Percentiles rank a stretch among this genome's conserved stretches.
Evolutionary conservation across 805 yeast genomes (phyloP).

Genomic region (Ogataea ganodermae): DNA sequence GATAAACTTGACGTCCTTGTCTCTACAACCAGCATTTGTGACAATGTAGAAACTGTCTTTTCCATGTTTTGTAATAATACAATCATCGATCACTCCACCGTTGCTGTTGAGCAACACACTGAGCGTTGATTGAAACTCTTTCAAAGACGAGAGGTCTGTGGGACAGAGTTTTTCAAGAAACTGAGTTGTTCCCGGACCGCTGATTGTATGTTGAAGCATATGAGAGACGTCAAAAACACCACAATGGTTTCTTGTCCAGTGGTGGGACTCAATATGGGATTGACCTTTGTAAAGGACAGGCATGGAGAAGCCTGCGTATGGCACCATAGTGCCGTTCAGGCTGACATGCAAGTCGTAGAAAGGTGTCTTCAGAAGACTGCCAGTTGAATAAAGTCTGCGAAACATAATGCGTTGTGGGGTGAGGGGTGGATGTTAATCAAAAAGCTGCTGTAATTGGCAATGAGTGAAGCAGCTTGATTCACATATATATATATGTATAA

Average conservation of each 20-base stretch:
- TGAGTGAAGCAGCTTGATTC: neutral
- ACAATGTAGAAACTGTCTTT: slow-evolving; percentile 77
- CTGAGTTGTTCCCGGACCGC: slow-evolving; percentile 65
- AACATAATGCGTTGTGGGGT: neutral
- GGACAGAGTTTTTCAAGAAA: slow-evolving; percentile 87
- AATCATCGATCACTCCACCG: slow-evolving; percentile 90
- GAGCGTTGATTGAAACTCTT: slow-evolving; percentile 64
- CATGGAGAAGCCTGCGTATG: slow-evolving; percentile 96
- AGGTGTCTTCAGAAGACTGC: slow-evolving; percentile 61
- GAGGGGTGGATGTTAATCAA: too few species aligned
- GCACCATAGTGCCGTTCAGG: slow-evolving; percentile 87
- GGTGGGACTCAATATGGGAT: slow-evolving; percentile 88
- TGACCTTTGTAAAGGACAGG: slow-evolving; percentile 88
- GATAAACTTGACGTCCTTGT: slow-evolving; percentile 71
- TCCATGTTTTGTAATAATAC: slow-evolving; percentile 85
- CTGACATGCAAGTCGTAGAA: slow-evolving; percentile 76
- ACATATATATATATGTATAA: neutral
- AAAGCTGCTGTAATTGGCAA: too few species aligned
- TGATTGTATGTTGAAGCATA: slow-evolving; percentile 87
- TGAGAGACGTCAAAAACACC: slow-evolving; percentile 97
- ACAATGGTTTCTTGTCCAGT: slow-evolving; percentile 86
- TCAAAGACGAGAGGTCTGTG: slow-evolving; percentile 65
- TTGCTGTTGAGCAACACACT: slow-evolving; percentile 71
- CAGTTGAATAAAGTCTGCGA: slow-evolving; percentile 20
- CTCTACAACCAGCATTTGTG: slow-evolving; percentile 94